These are phyloP conservation scores for Phytophthora ramorum DNA, from an alignment of 352 stramenopile species.

Conservation along the genomic window DNA sequence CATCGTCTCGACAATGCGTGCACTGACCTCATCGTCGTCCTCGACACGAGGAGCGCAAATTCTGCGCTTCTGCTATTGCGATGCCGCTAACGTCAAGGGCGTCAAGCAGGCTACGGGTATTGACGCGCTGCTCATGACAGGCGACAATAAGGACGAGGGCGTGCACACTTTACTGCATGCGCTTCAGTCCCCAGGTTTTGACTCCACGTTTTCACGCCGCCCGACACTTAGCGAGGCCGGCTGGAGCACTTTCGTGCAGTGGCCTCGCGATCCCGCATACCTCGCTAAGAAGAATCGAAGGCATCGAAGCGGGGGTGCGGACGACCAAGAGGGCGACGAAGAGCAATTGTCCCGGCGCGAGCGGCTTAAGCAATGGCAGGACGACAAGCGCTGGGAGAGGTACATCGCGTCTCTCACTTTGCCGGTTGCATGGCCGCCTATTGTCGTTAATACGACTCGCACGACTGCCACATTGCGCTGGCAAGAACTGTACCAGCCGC, in stretches of 20 bases:
- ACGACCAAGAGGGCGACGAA: slow-evolving; percentile 40
- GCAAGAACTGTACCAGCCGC: slow-evolving; percentile 77
- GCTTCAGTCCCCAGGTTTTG: slow-evolving; percentile 60
- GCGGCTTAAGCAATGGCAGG: slow-evolving; percentile 82
- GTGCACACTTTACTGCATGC: slow-evolving; percentile 48
- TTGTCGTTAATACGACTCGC: slow-evolving; percentile 69
- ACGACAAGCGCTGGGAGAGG: slow-evolving; percentile 75
- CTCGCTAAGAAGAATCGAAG: slow-evolving; percentile 49
- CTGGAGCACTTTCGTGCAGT: slow-evolving; percentile 66
- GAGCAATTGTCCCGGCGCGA: slow-evolving; percentile 71
- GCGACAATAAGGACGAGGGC: slow-evolving; percentile 17
- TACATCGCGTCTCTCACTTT: slow-evolving; percentile 74
- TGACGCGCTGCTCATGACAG: slow-evolving; percentile 51
- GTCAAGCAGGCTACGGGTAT: slow-evolving; percentile 62
- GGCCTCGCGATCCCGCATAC: slow-evolving; percentile 62
- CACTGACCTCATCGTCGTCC: slow-evolving; percentile 3
- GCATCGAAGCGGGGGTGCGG: slow-evolving; percentile 12
- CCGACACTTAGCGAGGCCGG: slow-evolving; percentile 37
- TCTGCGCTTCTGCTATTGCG: slow-evolving; percentile 76
- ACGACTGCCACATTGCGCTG: slow-evolving; percentile 61
- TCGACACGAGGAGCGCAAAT: slow-evolving; percentile 15
- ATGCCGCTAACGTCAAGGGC: slow-evolving; percentile 80
- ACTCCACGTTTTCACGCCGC: slow-evolving; percentile 64
- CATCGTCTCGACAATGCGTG: slow-evolving; percentile 33
- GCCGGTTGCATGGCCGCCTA: slow-evolving; percentile 61